Base-by-base conservation (phyloP, 805 yeast genomes). In the Hanseniaspora meyeri region DNA sequence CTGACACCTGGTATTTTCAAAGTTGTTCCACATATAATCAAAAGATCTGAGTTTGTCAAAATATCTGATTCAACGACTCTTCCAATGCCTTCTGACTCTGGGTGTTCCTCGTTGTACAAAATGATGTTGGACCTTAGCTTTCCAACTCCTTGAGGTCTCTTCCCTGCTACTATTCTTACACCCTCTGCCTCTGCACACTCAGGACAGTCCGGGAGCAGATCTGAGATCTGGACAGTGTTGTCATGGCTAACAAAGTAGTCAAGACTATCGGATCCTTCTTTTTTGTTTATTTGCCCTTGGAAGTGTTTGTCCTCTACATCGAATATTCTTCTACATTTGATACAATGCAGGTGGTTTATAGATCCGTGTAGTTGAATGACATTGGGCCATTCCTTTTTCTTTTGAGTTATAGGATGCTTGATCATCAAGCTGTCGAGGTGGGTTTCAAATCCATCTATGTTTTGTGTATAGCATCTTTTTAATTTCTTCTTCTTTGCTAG, bases 31-130 rank as follows among this genome's bases (percentile, higher is more conserved):
- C 85, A 86, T 52, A 89, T 82, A 7, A 89, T 69, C 48, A 88
- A 69, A 62, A 91, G 83, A 65, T 89, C 96, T 17, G 95, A 89
- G 40, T 76, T 76, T 11, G 74, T 68, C 58, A 73, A 75, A 45
- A 86, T 67, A 67, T 89, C 96, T 2, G 74, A 61, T 17, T 83
- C 83, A 5, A 88, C 77, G 4, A 85, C 78, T 53, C 80, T 79
- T 0, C 95, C 95, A 49, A 89, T 87, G 32, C 83, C 78, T 47
- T 91, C 95, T 59, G 93, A 89, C 66, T 88, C 95, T 1, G 95
- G 95, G 65, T 89, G 86, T 57, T 76, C 74, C 63, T 89, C 87
- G 72, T 86, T 76, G 73, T 90, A 83, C 10, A 83, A 66, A 2
- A 83, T 85, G 32, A 83, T 79, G 61, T 85, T 70, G 2, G 89